Conservation (phyloP, 2,329 filamentous ascomycete genomes). For the Herpomyces periplanetae region DNA sequence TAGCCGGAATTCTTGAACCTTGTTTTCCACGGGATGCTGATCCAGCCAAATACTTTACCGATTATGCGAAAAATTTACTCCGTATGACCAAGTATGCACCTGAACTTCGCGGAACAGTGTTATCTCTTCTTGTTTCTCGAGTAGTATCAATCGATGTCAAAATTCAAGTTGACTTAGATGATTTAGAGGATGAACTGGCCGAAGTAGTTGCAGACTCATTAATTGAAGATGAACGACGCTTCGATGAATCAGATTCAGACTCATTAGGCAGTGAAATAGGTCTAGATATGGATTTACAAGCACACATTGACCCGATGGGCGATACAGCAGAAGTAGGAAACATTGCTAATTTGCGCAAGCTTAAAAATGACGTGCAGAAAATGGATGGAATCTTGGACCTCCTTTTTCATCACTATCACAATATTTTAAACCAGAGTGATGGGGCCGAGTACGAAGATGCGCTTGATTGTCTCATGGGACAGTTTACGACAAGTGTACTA, state of each 20-base stretch:
- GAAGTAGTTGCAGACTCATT: too few relatives aligned
- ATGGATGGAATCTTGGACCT: conserved; percentile 63
- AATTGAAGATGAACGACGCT: conserved; percentile 13
- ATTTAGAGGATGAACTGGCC: conserved; percentile 55
- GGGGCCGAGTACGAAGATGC: conserved; percentile 25
- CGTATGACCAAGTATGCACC: conserved; percentile 35
- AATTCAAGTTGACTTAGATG: conserved; percentile 69
- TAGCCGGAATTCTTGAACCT: conserved; percentile 22
- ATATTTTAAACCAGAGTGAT: conserved; percentile 25
- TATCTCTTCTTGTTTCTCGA: conserved; percentile 44
- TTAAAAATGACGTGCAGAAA: conserved; percentile 53
- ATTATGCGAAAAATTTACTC: conserved; percentile 57
- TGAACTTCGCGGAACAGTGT: conserved; percentile 34
- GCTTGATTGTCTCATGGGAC: conserved; percentile 38
- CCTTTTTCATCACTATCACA: conserved; percentile 44
- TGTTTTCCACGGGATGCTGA: conserved; percentile 43
- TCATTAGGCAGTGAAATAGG: conserved; percentile 13
- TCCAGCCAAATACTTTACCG: conserved; percentile 33
- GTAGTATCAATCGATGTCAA: conserved; percentile 81
- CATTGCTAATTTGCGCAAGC: too few relatives aligned
- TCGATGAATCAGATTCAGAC: conserved; percentile 8
- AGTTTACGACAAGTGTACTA: conserved; percentile 57
- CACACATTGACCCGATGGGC: too few relatives aligned
- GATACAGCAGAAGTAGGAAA: too few relatives aligned
- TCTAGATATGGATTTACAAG: conserved; percentile 6